Evolutionary conservation across 257 asterid genomes (phyloP), one percentile per base, ranked within the genome.

Genomic region (Echites panduratus): DNA sequence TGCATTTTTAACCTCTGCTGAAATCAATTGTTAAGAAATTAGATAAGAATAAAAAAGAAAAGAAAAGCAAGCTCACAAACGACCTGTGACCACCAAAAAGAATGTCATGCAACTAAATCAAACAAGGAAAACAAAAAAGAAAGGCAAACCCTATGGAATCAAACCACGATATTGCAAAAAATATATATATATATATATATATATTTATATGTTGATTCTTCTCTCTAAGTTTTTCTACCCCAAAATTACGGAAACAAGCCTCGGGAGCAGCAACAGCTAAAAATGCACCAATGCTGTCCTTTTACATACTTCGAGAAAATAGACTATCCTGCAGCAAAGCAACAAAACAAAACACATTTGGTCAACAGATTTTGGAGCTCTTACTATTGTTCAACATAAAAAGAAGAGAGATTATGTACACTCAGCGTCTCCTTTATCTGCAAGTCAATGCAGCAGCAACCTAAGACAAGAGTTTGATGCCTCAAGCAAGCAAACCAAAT

Each of bases 211-310:
- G 80, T 67, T 16, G 54, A 68, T 63, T 77, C 45, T 76, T 76
- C 65, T 77, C 87, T 74, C 69, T 24, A 76, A 66, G 11, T 29
- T 57, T 70, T 65, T 64, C 69, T 64, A 32, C 38, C 71, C 63
- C 78, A 54, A 74, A 64, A 73, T 75, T 47, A 78, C 17, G 70
- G 77, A 69, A 78, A 70, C 70, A 72, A 74, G 75, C 79, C 83
- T 71, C 80, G 79, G 85, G 88, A 81, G 80, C 85, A 87, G 85
- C 82, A 89, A 88, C 89, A 85, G 89, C 85, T 84, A 81, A 87
- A 87, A 87, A 78, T 77, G 83, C 86, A 84, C 90, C 73, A 82
- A 74, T 68, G 84, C 83, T 82, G 86, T 80, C 80, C 83, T 85
- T 32, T 77, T 82, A 66, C 75, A 78, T 67, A 76, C 76, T 76